phyloP scores from a whole-genome alignment of 2,329 filamentous ascomycete genomes.

The Pseudofabraea citricarpa region DNA sequence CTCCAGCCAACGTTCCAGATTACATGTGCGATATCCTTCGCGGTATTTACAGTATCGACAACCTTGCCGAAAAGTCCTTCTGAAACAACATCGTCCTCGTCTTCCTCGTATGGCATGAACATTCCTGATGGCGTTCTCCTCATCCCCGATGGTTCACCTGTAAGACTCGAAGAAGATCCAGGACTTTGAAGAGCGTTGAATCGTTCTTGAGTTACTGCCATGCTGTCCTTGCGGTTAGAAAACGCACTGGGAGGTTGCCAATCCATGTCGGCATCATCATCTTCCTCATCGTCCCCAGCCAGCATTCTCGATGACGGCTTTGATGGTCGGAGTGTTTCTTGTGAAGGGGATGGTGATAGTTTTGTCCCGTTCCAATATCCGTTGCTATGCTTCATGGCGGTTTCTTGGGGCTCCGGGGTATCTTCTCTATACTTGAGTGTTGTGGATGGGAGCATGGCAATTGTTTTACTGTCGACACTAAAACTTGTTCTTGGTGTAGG shows the following conservation, averaged over 20 bases:
- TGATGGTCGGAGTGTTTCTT: slow-evolving; percentile 72
- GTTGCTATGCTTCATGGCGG: slow-evolving; percentile 57
- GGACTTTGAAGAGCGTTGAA: slow-evolving; percentile 21
- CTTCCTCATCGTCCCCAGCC: slow-evolving; percentile 45
- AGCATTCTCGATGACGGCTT: slow-evolving; percentile 55
- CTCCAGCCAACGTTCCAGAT: slow-evolving; percentile 59
- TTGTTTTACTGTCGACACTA: slow-evolving; percentile 58
- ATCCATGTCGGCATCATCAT: slow-evolving; percentile 45
- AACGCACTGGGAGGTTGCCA: slow-evolving; percentile 33
- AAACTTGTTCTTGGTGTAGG: slow-evolving; percentile 37
- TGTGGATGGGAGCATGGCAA: slow-evolving; percentile 63
- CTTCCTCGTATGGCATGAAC: slow-evolving; percentile 84
- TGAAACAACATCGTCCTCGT: slow-evolving; percentile 55
- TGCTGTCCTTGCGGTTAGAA: slow-evolving; percentile 23
- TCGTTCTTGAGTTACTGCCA: slow-evolving; percentile 22
- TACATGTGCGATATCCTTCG: slow-evolving; percentile 65
- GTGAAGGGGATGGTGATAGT: slow-evolving; percentile 64
- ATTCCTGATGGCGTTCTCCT: slow-evolving; percentile 79
- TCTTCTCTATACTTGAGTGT: slow-evolving; percentile 54
- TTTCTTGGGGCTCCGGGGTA: slow-evolving; percentile 61
- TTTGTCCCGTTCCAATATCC: slow-evolving; percentile 35
- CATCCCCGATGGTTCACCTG: slow-evolving; percentile 54
- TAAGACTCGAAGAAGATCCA: slow-evolving; percentile 35
- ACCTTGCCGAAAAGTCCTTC: slow-evolving; percentile 44
- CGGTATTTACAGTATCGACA: slow-evolving; percentile 53